Conservation (phyloP, 2,329 filamentous ascomycete species). For the Huntiella savannae region DNA sequence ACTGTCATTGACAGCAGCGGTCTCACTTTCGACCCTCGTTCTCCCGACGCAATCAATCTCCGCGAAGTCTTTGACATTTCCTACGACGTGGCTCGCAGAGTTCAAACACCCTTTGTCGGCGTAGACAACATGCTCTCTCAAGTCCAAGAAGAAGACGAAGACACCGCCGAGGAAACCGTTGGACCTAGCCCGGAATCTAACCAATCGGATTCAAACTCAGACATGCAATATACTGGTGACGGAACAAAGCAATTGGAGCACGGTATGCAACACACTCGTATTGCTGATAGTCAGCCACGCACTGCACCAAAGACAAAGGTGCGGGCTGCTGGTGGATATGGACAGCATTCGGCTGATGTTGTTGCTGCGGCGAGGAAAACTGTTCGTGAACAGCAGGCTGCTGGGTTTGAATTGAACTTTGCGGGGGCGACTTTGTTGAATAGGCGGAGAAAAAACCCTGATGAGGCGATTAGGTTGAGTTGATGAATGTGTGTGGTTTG, state of each 20-base stretch:
- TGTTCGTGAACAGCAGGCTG: conserved; percentile 48
- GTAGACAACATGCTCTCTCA: conserved; percentile 54
- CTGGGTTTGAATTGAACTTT: conserved; percentile 80
- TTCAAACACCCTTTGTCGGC: conserved; percentile 82
- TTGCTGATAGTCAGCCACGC: conserved; percentile 40
- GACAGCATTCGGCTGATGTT: conserved; percentile 70
- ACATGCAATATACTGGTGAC: conserved; percentile 20
- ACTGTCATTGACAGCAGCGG: conserved; percentile 34
- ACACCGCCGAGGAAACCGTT: conserved; percentile 23
- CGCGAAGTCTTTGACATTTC: conserved; percentile 95
- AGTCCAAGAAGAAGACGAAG: conserved; percentile 52
- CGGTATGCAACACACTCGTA: conserved; percentile 66
- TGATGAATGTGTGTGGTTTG: background rate
- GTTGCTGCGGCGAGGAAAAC: conserved; percentile 69
- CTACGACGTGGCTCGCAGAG: conserved; percentile 93
- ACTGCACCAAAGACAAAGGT: conserved; percentile 13
- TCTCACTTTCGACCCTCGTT: conserved; percentile 77
- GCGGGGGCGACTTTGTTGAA: conserved; percentile 81
- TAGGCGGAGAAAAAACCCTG: conserved; percentile 36
- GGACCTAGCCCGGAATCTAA: too few species aligned
- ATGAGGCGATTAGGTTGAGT: conserved; percentile 13
- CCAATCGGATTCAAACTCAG: conserved; percentile 15
- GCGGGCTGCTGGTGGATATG: conserved; percentile 43
- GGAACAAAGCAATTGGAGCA: conserved; percentile 57
- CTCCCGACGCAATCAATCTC: conserved; percentile 82